These are phyloP conservation scores for Pseudomonodictys pantanalensis DNA, from an alignment of 495 filamentous ascomycete species.

Conservation along the genomic window DNA sequence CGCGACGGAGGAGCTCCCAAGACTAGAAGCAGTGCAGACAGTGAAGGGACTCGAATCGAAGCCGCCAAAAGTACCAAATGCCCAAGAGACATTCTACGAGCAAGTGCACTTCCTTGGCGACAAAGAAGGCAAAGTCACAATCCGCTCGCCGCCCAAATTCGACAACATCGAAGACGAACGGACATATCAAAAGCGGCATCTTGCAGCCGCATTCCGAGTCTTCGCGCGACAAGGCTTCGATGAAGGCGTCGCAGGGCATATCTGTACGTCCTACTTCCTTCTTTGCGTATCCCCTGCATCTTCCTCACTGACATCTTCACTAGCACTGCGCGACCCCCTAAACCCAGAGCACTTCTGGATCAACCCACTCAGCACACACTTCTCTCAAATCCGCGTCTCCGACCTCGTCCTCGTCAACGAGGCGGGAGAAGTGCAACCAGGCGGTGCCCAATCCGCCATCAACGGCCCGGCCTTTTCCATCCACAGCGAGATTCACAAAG, in stretches of 20 bases:
- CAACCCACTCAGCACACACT: slow-evolving; percentile 42
- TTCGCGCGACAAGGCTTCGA: slow-evolving; percentile 36
- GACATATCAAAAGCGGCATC: not conserved
- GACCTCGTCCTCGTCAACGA: slow-evolving; percentile 49
- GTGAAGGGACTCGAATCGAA: too few relatives aligned
- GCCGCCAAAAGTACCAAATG: too few relatives aligned
- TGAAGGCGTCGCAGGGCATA: slow-evolving; percentile 42
- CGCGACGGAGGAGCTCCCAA: too few relatives aligned
- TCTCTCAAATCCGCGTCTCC: slow-evolving; percentile 48
- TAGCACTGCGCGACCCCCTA: too few relatives aligned
- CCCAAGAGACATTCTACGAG: too few relatives aligned
- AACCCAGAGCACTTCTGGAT: slow-evolving; percentile 38
- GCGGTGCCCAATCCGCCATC: slow-evolving; percentile 42
- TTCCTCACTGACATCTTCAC: too few relatives aligned
- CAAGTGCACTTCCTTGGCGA: too few relatives aligned
- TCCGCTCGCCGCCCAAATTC: too few relatives aligned
- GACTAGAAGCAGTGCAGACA: too few relatives aligned
- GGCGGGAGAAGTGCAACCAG: slow-evolving; percentile 47
- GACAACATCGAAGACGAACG: slow-evolving; percentile 41
- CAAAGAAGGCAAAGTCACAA: too few relatives aligned
- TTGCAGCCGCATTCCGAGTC: slow-evolving; percentile 42
- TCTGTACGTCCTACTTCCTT: too few relatives aligned
- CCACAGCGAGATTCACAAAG: slow-evolving; percentile 51
- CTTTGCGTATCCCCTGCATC: too few relatives aligned
- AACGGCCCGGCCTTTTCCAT: slow-evolving; percentile 4